Conservation (phyloP, 495 filamentous ascomycete species). For the Cetradonia linearis region DNA sequence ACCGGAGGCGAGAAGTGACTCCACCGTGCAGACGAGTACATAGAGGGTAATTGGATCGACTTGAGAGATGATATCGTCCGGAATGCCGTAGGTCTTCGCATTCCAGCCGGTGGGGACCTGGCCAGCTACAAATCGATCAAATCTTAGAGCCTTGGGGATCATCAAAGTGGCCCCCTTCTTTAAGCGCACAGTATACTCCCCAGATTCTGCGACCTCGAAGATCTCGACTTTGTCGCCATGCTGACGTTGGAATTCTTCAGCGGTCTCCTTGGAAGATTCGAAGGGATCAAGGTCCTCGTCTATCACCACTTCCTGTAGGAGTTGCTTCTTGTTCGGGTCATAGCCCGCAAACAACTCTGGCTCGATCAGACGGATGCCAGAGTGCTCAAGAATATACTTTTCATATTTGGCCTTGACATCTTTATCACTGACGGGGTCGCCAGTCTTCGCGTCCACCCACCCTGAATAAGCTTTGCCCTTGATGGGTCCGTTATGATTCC, state of each 20-base stretch:
- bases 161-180: slow-evolving; percentile 89
- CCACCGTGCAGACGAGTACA: slow-evolving; percentile 85
- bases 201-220: slow-evolving; percentile 89
- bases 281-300: slow-evolving; percentile 95
- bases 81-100: slow-evolving; percentile 86
- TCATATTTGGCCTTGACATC: slow-evolving; percentile 96
- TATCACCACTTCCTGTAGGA: slow-evolving; percentile 95
- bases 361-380: slow-evolving; percentile 95
- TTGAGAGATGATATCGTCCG: slow-evolving; percentile 94
- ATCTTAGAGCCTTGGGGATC: slow-evolving; percentile 92
- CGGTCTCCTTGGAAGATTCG: slow-evolving; percentile 92
- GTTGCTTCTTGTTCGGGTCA: slow-evolving; percentile 95
- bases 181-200: slow-evolving; percentile 86
- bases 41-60: slow-evolving; percentile 94
- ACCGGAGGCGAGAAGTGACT: slow-evolving; percentile 81
- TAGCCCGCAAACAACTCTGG: slow-evolving; percentile 95
- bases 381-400: slow-evolving; percentile 90
- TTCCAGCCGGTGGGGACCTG: slow-evolving; percentile 97
- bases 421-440: slow-evolving; percentile 95
- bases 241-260: slow-evolving; percentile 91
- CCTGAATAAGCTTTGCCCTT: slow-evolving; percentile 95
- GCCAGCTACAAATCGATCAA: slow-evolving; percentile 93
- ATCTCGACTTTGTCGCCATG: slow-evolving; percentile 96
- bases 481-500: slow-evolving; percentile 95
- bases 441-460: slow-evolving; percentile 91